Base-by-base conservation (phyloP, 352 stramenopile genomes). In the Phytophthora citricola region DNA sequence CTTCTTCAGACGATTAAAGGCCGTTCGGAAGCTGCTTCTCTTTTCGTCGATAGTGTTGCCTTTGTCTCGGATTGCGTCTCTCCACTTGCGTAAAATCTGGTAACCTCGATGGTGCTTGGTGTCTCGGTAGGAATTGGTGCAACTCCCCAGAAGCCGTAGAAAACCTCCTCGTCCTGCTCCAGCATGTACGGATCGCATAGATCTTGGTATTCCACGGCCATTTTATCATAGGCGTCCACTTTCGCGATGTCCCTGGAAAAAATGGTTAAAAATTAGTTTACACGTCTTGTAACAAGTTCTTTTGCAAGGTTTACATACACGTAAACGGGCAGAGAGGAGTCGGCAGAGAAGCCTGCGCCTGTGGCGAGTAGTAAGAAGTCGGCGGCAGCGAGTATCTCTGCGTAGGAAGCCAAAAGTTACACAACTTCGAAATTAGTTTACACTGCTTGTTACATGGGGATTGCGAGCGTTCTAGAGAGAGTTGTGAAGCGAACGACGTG, bases 121-220 rank as follows among this genome's bases (percentile, higher is more conserved):
- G 53, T 92, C 79, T 26, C 90, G 74, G 62, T 98, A 98, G 14
- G 84, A 72, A 67, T 97, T 94, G 43, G 89, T 78, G 56, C 89
- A 98, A 50, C 79, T 85, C 27, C 90, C 93, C 93, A 98, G 69
- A 98, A 98, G 8, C 90, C 91, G 59, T 96, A 97, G 63, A 98
- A 98, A 55, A 92, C 29, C 45, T 84, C 63, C n/a, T 83, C 78
- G 58, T 94, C 83, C 58, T 97, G 76, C 38, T 79, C 75, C 12
- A 96, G 61, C 85, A 83, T 94, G 57, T 92, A 87, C 11, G 90
- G 89, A 47, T 94, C 80, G 62, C 92, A 98, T 11, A 98, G 62
- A 71, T 97, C 90, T 40, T 93, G 78, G 79, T 98, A 98, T 24
- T 93, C 87, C 48, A 96, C 75, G 17, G 80, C 89, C 63, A 89